phyloP scores from a whole-genome alignment of 768 basidiomycete genomes.

The Lactarius deliciosus region DNA sequence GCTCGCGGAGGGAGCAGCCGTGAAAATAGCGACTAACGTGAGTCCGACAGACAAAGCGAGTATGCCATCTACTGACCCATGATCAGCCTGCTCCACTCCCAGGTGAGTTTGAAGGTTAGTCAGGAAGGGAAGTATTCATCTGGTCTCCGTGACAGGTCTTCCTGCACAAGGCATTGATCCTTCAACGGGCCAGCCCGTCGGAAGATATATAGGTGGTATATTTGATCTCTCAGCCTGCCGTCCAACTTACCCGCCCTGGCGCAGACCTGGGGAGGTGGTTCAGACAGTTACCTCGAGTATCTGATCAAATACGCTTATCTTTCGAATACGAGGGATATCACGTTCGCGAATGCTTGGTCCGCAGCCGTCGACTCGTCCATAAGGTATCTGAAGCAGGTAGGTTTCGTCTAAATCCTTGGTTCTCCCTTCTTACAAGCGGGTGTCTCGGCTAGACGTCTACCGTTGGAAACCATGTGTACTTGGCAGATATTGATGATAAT shows the following conservation, averaged over 20 bases:
- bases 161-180: constrained; percentile 62
- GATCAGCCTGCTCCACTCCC: constrained; percentile 35
- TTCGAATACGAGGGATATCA: constrained; percentile 58
- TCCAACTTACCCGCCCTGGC: background rate
- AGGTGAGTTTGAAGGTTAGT: background rate
- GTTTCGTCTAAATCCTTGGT: constrained; percentile 20
- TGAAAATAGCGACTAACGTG: constrained; percentile 49
- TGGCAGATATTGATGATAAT: constrained; percentile 59
- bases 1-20: constrained; percentile 51
- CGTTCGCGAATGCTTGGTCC: constrained; percentile 64
- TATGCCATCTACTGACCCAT: background rate
- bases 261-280: constrained; percentile 66
- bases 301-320: constrained; percentile 70
- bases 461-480: constrained; percentile 58
- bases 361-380: constrained; percentile 74
- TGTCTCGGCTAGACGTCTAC: constrained; percentile 51
- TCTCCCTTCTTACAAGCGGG: background rate
- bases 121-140: background rate
- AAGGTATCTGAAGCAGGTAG: constrained; percentile 52
- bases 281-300: constrained; percentile 78
- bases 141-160: constrained; percentile 43
- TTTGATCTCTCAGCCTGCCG: background rate
- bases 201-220: constrained; percentile 50
- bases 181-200: constrained; percentile 46
- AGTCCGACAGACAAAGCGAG: constrained; percentile 24